These are phyloP conservation scores for Gypsophila paniculata DNA, from an alignment of 179 eudicot genomes.

Conservation along the genomic window DNA sequence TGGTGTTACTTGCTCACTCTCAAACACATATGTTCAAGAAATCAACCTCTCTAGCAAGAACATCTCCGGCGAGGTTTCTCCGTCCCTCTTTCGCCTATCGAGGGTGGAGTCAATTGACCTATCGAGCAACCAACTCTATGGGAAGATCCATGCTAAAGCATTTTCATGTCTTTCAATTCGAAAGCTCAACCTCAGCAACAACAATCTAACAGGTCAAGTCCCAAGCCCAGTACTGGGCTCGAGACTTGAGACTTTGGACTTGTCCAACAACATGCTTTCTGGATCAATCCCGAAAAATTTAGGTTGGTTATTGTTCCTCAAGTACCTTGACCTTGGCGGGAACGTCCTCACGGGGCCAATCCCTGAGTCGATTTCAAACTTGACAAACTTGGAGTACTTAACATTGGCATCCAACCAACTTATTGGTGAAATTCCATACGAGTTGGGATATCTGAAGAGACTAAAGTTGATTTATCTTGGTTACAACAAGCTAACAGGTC, in stretches of 20 bases:
- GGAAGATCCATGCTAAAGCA: constrained; percentile 35
- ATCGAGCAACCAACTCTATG: constrained; percentile 53
- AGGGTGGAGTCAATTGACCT: constrained; percentile 48
- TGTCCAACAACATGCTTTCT: constrained; percentile 70
- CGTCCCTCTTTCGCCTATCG: constrained; percentile 46
- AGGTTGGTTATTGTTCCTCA: constrained; percentile 35
- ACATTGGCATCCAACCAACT: constrained; percentile 77
- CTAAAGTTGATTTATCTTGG: constrained; percentile 72
- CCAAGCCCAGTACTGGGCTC: constrained; percentile 32
- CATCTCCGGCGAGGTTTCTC: constrained; percentile 50
- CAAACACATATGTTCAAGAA: constrained; percentile 37
- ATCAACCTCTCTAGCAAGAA: constrained; percentile 54
- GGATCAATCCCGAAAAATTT: constrained; percentile 52
- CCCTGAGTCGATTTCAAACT: constrained; percentile 51
- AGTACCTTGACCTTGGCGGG: constrained; percentile 75
- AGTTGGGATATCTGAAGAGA: constrained; percentile 49
- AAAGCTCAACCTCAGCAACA: constrained; percentile 65
- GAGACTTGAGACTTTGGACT: constrained; percentile 47
- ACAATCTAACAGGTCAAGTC: constrained; percentile 58
- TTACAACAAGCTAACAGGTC: constrained; percentile 70
- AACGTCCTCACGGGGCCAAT: constrained; percentile 54
- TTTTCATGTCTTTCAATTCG: constrained; percentile 39
- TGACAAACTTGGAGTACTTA: constrained; percentile 45
- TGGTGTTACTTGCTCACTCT: constrained; percentile 51
- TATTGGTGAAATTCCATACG: constrained; percentile 51